Evolutionary conservation across 2,329 filamentous ascomycete species (phyloP).

Genomic region (Pseudogymnoascus sp.): DNA sequence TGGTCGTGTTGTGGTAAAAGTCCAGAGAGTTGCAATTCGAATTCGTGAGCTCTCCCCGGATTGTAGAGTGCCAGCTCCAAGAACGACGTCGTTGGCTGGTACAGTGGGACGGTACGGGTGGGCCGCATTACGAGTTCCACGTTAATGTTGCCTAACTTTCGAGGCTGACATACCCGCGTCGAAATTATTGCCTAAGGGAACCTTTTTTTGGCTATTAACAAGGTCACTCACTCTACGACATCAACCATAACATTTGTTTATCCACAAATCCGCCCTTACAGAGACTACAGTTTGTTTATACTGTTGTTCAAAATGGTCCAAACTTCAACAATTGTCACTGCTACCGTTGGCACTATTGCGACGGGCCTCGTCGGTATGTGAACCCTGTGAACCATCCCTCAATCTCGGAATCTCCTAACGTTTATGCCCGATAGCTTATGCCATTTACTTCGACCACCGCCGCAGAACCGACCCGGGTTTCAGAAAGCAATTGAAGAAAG

Average conservation of each 20-base stretch:
- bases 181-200: slow-evolving; percentile 6
- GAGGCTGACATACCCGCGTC: neutral
- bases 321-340: slow-evolving; percentile 49
- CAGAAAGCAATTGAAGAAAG: slow-evolving; percentile 61
- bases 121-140: slow-evolving; percentile 3
- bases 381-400: slow-evolving; percentile 9
- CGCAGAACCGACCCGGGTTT: slow-evolving; percentile 58
- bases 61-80: neutral
- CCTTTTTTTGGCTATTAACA: slow-evolving; percentile 4
- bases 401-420: slow-evolving; percentile 4
- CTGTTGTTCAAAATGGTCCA: slow-evolving; percentile 35
- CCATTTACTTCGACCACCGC: slow-evolving; percentile 60
- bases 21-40: neutral
- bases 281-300: neutral
- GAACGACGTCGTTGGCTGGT: slow-evolving; percentile 1
- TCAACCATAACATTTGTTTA: slow-evolving; percentile 10
- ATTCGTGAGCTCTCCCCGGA: neutral
- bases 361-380: slow-evolving; percentile 52
- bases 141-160: slow-evolving; percentile 6
- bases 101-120: neutral
- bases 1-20: neutral
- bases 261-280: neutral
- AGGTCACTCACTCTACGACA: slow-evolving; percentile 5
- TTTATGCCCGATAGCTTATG: slow-evolving; percentile 44
- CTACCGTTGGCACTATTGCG: slow-evolving; percentile 52